phyloP scores from a whole-genome alignment of 306 rosid species.

The Vigna radiata region DNA sequence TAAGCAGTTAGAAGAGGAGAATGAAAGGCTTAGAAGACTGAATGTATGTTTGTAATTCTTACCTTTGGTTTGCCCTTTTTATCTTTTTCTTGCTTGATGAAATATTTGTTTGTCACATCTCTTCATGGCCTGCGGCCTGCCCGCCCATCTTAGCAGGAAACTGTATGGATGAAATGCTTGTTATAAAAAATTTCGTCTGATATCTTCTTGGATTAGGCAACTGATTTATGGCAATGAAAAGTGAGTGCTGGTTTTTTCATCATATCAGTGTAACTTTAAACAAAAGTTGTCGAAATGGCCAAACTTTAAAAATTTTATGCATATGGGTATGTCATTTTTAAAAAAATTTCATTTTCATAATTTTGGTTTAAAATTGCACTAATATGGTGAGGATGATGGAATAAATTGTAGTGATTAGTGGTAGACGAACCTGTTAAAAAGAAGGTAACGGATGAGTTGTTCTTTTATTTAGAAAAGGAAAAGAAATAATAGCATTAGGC shows the following conservation, averaged over 20 bases:
- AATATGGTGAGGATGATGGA: background rate
- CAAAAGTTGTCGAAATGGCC: too few relatives aligned
- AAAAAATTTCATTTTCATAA: too few relatives aligned
- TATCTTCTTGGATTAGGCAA: constrained; percentile 22
- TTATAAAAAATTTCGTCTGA: background rate
- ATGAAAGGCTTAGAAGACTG: constrained; percentile 19
- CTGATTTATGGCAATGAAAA: constrained; percentile 5
- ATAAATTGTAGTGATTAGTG: background rate
- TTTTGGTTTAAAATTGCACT: too few relatives aligned
- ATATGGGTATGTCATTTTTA: too few relatives aligned
- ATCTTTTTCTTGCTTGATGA: background rate
- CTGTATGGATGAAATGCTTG: background rate
- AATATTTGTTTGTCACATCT: background rate
- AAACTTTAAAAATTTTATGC: too few relatives aligned
- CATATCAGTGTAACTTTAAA: too few relatives aligned
- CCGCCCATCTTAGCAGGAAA: too few relatives aligned
- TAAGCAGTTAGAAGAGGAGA: constrained; percentile 9
- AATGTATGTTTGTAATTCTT: constrained; percentile 19
- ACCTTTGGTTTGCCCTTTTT: background rate
- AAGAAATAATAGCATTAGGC: background rate
- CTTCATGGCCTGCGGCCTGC: background rate
- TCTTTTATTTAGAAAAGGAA: background rate
- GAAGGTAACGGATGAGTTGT: background rate
- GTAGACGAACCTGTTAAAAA: background rate
- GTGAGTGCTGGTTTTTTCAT: background rate